Evolutionary conservation across 805 yeast species (phyloP), one percentile per base, ranked within the genome.

Genomic region (Millerozyma miso): DNA sequence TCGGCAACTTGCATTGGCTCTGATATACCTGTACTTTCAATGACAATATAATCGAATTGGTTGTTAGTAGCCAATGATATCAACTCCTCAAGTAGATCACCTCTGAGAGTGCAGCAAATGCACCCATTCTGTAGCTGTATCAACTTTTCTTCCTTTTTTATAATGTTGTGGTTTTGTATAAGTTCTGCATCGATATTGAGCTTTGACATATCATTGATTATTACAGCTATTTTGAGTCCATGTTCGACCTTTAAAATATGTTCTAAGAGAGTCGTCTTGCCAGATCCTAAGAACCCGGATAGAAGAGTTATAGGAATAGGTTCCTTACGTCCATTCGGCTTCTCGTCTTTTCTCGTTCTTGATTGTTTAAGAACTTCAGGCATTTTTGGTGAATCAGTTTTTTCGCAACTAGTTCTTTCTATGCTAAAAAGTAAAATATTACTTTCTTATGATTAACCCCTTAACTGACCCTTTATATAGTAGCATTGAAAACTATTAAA

Each of bases 1-100:
- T 73, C 76, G 0, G 78, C 78, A 14, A 73, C 75, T 48, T 72
- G 76, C 75, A 71, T 69, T 20, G 77, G 77, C 49, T 73, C 78
- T 16, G 73, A 65, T 19, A 73, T 68, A 20, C 77, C 77, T 3
- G 77, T 69, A 5, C 72, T 63, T 49, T 73, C 78, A 33, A 73
- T 73, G 6, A 73, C 56, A 35, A 73, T 67, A 46, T 73, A 72
- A 35, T 73, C 65, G 37, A 65, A 69, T 29, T 58, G 60, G 8
- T 65, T 67, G 6, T 52, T 44, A 20, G 55, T 56, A 14, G 70
- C 70, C 14, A 73, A 50, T 2, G 50, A 39, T 3, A 67, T 65
- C 43, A 73, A 54, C 46, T 73, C 77, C 38, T 70, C 76, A 14
- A 73, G 52, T 39, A 73, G 52, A 48, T 73, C 77, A 5, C 75